Conservation (phyloP, 768 basidiomycete species). For the Pluteus cervinus region DNA sequence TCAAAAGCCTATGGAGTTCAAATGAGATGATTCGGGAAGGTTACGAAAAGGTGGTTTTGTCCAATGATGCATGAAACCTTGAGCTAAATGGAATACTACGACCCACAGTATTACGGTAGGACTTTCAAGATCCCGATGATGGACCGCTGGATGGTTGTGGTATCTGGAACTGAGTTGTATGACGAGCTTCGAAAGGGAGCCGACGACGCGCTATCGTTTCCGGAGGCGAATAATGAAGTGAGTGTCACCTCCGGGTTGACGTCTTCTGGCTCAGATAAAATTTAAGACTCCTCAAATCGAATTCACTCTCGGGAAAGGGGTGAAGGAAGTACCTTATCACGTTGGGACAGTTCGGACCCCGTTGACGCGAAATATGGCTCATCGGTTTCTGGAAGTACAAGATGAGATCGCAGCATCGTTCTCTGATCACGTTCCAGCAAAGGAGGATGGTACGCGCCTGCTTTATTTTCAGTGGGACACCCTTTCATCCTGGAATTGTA, state of each 20-base stretch:
- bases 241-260: slow-evolving; percentile 6
- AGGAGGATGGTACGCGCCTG: neutral
- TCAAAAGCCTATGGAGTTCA: slow-evolving; percentile 17
- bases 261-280: neutral
- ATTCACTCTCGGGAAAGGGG: slow-evolving; percentile 25
- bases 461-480: neutral
- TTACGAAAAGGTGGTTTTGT: slow-evolving; percentile 18
- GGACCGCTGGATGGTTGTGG: slow-evolving; percentile 39
- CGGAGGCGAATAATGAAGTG: slow-evolving; percentile 34
- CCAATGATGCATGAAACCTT: neutral
- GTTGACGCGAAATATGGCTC: slow-evolving; percentile 21
- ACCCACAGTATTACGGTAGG: slow-evolving; percentile 17
- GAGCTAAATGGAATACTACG: neutral
- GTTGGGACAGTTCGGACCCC: slow-evolving; percentile 17
- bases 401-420: slow-evolving; percentile 18
- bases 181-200: slow-evolving; percentile 42
- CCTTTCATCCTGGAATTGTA: slow-evolving; percentile 1
- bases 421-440: slow-evolving; percentile 11
- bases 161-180: slow-evolving; percentile 30
- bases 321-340: slow-evolving; percentile 16
- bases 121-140: slow-evolving; percentile 38
- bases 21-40: slow-evolving; percentile 25
- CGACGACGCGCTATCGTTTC: slow-evolving; percentile 39
- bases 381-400: slow-evolving; percentile 17
- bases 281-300: slow-evolving; percentile 25